Evolutionary conservation across 495 filamentous ascomycete species (phyloP).

Genomic region (Chaetomidium leptoderma): DNA sequence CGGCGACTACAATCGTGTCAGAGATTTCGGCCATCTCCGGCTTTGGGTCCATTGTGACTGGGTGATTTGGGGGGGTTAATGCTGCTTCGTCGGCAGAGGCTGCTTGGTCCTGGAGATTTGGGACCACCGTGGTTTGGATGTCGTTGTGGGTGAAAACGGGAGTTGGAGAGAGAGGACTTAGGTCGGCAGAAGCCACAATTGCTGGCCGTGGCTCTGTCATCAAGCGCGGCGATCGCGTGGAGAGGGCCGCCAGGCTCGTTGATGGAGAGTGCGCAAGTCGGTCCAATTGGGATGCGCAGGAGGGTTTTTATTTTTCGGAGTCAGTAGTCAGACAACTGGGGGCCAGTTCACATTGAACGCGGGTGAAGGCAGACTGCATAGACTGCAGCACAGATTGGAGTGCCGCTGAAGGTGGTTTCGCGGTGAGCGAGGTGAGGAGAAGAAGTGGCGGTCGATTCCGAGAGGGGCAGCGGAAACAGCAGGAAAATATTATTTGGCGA

Average conservation of each 20-base stretch:
- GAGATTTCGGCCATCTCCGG: slow-evolving; percentile 16
- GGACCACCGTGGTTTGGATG: slow-evolving; percentile 27
- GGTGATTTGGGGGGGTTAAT: slow-evolving; percentile 1
- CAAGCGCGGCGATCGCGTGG: slow-evolving; percentile 14
- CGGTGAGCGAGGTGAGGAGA: background rate
- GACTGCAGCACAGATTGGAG: background rate
- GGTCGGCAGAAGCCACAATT: slow-evolving; percentile 37
- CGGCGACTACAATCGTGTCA: slow-evolving; percentile 34
- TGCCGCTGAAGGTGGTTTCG: background rate
- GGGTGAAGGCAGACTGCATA: background rate
- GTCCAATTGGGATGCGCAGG: background rate
- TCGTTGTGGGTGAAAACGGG: slow-evolving; percentile 29
- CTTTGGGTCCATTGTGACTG: slow-evolving; percentile 18
- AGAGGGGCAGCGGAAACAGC: background rate
- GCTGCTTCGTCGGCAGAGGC: slow-evolving; percentile 18
- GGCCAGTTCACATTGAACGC: slow-evolving; percentile 2
- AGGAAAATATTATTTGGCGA: background rate
- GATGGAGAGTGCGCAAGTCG: background rate
- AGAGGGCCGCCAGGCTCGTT: background rate
- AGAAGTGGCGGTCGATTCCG: background rate
- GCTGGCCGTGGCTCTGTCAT: slow-evolving; percentile 37
- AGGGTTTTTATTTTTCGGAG: background rate
- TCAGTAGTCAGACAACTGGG: background rate
- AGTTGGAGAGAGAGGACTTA: slow-evolving; percentile 32
- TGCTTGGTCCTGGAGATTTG: slow-evolving; percentile 38